Percentiles rank a stretch among this genome's conserved stretches.
Evolutionary conservation across 75 land plant genomes (phyloP).

Genomic region (Sequoia sempervirens): DNA sequence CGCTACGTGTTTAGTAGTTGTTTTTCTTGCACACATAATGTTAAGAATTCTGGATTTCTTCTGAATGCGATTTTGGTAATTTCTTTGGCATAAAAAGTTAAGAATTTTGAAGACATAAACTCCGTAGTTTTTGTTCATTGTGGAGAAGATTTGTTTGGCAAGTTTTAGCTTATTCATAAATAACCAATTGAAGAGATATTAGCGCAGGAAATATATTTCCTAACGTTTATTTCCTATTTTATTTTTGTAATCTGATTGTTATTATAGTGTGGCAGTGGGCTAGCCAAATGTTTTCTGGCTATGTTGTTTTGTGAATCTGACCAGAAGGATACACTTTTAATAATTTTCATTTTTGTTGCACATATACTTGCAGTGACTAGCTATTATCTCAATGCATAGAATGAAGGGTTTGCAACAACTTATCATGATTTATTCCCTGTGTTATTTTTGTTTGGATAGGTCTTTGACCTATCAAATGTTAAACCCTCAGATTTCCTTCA

Average conservation of each 20-base stretch:
- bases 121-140: neutral
- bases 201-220: no score
- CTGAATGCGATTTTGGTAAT: neutral
- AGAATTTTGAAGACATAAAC: neutral
- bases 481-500: conserved; percentile 76
- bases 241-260: neutral
- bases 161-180: neutral
- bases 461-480: conserved; percentile 69
- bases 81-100: neutral
- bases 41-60: neutral
- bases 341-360: neutral
- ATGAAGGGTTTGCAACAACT: neutral
- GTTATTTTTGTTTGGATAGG: conserved; percentile 40
- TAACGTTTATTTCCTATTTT: no score
- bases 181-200: no score
- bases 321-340: neutral
- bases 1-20: neutral
- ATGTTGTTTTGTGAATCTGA: neutral
- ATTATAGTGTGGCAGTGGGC: neutral
- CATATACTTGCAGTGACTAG: neutral
- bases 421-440: conserved; percentile 4
- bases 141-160: neutral
- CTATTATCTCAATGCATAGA: neutral
- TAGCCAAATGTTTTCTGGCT: neutral
- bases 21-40: neutral